Conservation (phyloP, 306 rosid species). For the Fragaria vesca region DNA sequence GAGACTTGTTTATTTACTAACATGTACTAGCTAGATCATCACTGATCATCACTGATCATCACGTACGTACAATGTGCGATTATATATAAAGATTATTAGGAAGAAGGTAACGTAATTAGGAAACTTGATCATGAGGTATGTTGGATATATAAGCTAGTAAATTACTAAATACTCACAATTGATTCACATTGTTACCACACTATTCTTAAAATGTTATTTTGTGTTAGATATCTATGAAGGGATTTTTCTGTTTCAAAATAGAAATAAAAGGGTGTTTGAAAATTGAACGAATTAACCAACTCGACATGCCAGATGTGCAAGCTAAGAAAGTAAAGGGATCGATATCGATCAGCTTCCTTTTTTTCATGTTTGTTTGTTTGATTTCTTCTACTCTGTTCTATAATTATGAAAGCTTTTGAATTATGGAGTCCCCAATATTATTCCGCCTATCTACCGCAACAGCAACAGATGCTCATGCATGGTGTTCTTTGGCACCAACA, state of each 20-base stretch:
- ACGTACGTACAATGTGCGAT: no score
- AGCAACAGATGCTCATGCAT: not conserved
- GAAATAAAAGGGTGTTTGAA: not conserved
- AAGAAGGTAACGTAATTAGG: no score
- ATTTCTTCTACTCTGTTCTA: not conserved
- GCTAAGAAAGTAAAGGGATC: not conserved
- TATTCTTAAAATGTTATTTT: no score
- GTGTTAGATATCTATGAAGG: no score
- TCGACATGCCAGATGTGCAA: conserved; percentile 2
- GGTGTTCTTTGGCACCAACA: conserved; percentile 2
- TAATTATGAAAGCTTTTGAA: not conserved
- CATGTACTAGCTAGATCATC: no score
- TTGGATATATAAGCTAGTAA: no score
- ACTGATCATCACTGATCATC: no score
- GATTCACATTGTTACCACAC: no score
- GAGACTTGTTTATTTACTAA: not conserved
- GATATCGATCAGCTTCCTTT: not conserved
- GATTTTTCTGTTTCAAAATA: not conserved
- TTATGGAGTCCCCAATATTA: not conserved
- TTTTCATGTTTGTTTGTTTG: not conserved
- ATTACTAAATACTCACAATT: no score
- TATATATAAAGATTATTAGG: no score
- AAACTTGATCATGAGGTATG: no score
- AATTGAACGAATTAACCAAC: not conserved
- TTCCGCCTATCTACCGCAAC: not conserved